A percentile compares a stretch with the other conserved stretches of the same genome.
Conservation (phyloP, 352 stramenopile species). For the Phytophthora chlamydospora region DNA sequence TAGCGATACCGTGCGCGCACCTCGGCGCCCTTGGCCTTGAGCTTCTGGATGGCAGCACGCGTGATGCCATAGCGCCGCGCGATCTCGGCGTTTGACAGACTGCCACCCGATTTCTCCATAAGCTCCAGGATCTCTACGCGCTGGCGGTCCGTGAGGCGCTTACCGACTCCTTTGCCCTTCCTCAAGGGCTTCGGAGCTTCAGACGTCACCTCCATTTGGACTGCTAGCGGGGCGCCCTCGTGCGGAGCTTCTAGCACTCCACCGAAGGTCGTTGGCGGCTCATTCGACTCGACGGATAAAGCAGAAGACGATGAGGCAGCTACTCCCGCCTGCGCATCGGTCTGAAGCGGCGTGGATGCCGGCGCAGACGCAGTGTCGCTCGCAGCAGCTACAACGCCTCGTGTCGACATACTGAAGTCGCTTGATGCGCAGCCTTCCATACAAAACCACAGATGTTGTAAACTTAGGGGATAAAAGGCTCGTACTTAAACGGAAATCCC, state of each 20-base stretch:
- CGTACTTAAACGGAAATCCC: background rate
- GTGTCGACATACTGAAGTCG: constrained; percentile 26
- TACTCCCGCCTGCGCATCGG: background rate
- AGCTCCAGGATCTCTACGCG: constrained; percentile 57
- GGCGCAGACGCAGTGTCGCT: background rate
- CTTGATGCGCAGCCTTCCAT: constrained; percentile 4
- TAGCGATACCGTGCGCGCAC: constrained; percentile 47
- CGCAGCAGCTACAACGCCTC: background rate
- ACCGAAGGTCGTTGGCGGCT: background rate
- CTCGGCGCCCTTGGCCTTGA: constrained; percentile 47
- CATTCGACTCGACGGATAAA: constrained; percentile 2
- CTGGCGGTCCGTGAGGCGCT: constrained; percentile 52
- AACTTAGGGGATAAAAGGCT: constrained; percentile 16
- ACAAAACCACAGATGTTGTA: constrained; percentile 22
- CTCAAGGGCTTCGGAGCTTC: constrained; percentile 13
- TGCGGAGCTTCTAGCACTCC: constrained; percentile 12
- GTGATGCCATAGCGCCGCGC: constrained; percentile 54
- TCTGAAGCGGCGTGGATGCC: background rate
- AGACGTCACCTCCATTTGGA: constrained; percentile 8
- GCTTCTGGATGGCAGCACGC: constrained; percentile 50
- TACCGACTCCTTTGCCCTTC: constrained; percentile 43
- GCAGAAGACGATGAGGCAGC: background rate
- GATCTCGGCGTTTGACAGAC: constrained; percentile 53
- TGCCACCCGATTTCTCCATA: constrained; percentile 40
- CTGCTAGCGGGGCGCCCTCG: constrained; percentile 3